phyloP scores from a whole-genome alignment of 345 rosid species.

The Rhizophora apiculata region DNA sequence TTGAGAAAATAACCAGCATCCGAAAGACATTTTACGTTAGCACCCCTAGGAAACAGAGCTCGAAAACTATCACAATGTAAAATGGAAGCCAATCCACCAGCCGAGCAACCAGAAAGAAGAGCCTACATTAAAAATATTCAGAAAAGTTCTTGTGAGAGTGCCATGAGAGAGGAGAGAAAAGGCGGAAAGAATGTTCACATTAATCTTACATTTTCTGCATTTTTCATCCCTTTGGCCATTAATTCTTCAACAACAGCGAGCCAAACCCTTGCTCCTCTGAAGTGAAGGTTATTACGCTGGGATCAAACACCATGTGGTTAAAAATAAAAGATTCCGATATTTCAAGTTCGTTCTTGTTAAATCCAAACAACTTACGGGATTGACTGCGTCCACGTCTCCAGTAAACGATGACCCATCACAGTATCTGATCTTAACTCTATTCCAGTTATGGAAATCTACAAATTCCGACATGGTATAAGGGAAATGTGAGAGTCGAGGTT shows the following conservation, averaged over 20 bases:
- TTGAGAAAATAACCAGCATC: slow-evolving; percentile 96
- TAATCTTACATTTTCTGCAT: slow-evolving; percentile 65
- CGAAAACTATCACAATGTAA: slow-evolving; percentile 86
- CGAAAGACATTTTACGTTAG: slow-evolving; percentile 85
- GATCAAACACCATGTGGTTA: slow-evolving; percentile 48
- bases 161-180: not conserved
- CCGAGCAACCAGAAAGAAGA: slow-evolving; percentile 91
- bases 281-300: slow-evolving; percentile 83
- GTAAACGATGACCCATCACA: slow-evolving; percentile 94
- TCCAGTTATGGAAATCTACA: slow-evolving; percentile 89
- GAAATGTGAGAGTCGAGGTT: not conserved
- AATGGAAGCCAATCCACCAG: slow-evolving; percentile 88
- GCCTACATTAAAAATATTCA: slow-evolving; percentile 42
- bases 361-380: slow-evolving; percentile 48
- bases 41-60: slow-evolving; percentile 55
- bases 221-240: slow-evolving; percentile 77
- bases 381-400: slow-evolving; percentile 78
- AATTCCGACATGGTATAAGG: not conserved
- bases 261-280: slow-evolving; percentile 88
- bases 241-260: slow-evolving; percentile 73
- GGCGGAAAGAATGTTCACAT: not conserved
- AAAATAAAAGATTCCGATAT: slow-evolving; percentile 7
- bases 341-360: not conserved
- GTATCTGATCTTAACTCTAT: slow-evolving; percentile 80
- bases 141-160: slow-evolving; percentile 1